Evolutionary conservation across 768 basidiomycete genomes (phyloP).

Genomic region (Auricularia auricula-judae): DNA sequence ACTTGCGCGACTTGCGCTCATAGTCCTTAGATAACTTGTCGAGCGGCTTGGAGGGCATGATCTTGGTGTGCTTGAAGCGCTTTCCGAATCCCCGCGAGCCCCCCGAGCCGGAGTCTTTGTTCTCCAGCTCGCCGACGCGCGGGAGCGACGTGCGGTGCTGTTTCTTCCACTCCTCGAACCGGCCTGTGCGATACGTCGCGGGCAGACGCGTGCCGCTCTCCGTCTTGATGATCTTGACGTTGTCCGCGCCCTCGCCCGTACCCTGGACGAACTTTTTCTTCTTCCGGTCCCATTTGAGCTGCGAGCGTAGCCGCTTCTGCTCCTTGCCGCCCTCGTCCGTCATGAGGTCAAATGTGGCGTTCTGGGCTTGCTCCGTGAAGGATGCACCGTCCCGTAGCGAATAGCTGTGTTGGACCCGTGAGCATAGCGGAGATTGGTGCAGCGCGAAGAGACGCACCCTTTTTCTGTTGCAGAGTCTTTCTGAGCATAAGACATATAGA

Average conservation of each 20-base stretch:
- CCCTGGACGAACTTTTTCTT: constrained; percentile 90
- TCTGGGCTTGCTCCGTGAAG: constrained; percentile 74
- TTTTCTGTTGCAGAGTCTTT: constrained; percentile 80
- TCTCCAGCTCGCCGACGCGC: constrained; percentile 72
- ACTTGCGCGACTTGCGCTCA: constrained; percentile 57
- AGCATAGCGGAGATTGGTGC: neutral
- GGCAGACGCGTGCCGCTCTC: constrained; percentile 89
- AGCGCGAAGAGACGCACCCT: constrained; percentile 45
- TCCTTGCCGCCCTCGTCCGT: constrained; percentile 61
- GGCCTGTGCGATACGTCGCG: constrained; percentile 83
- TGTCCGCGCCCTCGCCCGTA: constrained; percentile 77
- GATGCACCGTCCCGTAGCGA: constrained; percentile 82
- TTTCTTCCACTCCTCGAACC: constrained; percentile 91
- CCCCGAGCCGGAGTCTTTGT: constrained; percentile 22
- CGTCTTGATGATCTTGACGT: constrained; percentile 85
- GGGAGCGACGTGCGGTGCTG: constrained; percentile 67
- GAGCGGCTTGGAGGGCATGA: constrained; percentile 55
- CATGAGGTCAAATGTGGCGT: constrained; percentile 70
- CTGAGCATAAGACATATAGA: constrained; percentile 88
- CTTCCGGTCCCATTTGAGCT: constrained; percentile 87
- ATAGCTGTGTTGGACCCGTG: constrained; percentile 40
- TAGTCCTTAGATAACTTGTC: constrained; percentile 65
- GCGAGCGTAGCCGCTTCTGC: constrained; percentile 46
- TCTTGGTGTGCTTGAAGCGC: constrained; percentile 60
- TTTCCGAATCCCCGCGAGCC: constrained; percentile 25